Base-by-base conservation (phyloP, 495 filamentous ascomycete species). In the Cercophora sp. region DNA sequence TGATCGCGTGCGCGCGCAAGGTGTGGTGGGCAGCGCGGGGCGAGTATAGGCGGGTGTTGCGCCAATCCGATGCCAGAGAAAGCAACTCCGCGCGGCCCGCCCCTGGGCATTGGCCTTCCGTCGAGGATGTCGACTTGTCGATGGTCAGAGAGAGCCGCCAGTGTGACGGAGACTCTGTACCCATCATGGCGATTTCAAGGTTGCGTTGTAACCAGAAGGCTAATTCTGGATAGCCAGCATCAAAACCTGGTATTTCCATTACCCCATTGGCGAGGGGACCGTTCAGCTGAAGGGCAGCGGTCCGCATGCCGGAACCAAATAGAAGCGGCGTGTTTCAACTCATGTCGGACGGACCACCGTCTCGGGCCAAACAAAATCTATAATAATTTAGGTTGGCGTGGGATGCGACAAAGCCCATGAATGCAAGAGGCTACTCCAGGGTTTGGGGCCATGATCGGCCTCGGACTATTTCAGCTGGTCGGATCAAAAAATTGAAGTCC, bases 231-330 rank as follows among this genome's bases (percentile, higher is more conserved):
- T n/a, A n/a, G n/a, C n/a, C n/a, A n/a, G n/a, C n/a, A n/a, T n/a
- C n/a, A 44, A 13, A 11, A 16, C 18, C 19, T 42, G 46, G 16
- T 36, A 35, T 48, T 20, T 9, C 24, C 32, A 36, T 11, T 32
- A 34, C 3, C 19, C 39, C 27, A 58, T 63, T 63, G 60, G 60
- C 22, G 43, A 36, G 39, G 11, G n/a, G 25, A 25, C 11, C 13
- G 19, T 36, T 46, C 51, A 60, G 62, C 62, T 65, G 59, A 62
- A 57, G 47, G 8, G 45, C 41, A 25, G 46, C 56, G 55, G 47
- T 41, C 49, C 48, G 55, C 49, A 48, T 56, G 37, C 58, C 51
- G 51, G 40, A 51, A 29, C 35, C 34, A 4, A 48, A 56, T 19
- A 8, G 27, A 54, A 18, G n/a, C 26, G 22, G n/a, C 34, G 44